phyloP scores from a whole-genome alignment of 179 eudicot genomes.

The Spinacia oleracea region DNA sequence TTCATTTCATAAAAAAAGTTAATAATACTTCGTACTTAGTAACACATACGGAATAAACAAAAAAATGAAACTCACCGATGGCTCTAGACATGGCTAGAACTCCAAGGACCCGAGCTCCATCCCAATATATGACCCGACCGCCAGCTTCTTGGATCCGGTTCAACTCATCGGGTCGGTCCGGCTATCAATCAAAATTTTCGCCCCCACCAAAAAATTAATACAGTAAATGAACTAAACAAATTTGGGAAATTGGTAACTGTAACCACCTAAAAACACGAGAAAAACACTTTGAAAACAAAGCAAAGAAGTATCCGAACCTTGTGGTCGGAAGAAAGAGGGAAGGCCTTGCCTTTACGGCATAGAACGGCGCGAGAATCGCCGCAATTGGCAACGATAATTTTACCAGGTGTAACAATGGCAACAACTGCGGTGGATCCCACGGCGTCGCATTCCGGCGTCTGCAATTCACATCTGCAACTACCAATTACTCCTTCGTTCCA shows the following conservation, averaged over 20 bases:
- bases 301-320: conserved; percentile 37
- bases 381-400: conserved; percentile 75
- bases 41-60: too few relatives aligned
- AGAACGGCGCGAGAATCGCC: conserved; percentile 91
- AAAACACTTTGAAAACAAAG: background rate
- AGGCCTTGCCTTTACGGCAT: conserved; percentile 64
- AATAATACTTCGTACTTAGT: too few relatives aligned
- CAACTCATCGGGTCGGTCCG: conserved; percentile 89
- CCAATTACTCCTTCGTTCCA: conserved; percentile 37
- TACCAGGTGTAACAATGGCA: conserved; percentile 56
- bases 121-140: conserved; percentile 80
- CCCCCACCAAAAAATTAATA: too few relatives aligned
- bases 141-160: conserved; percentile 70
- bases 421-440: conserved; percentile 95
- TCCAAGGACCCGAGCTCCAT: conserved; percentile 74
- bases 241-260: too few relatives aligned
- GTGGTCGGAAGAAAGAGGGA: conserved; percentile 77
- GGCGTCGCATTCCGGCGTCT: conserved; percentile 65
- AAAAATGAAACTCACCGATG: conserved; percentile 44
- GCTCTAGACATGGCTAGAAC: conserved; percentile 87
- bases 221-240: too few relatives aligned
- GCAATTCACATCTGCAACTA: conserved; percentile 69
- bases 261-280: background rate
- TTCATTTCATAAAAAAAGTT: too few relatives aligned
- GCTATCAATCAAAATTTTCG: conserved; percentile 42